A percentile compares a stretch with the other conserved stretches of the same genome.
phyloP scores from a whole-genome alignment of 257 asterid genomes.

The Solanum ossicruentum region DNA sequence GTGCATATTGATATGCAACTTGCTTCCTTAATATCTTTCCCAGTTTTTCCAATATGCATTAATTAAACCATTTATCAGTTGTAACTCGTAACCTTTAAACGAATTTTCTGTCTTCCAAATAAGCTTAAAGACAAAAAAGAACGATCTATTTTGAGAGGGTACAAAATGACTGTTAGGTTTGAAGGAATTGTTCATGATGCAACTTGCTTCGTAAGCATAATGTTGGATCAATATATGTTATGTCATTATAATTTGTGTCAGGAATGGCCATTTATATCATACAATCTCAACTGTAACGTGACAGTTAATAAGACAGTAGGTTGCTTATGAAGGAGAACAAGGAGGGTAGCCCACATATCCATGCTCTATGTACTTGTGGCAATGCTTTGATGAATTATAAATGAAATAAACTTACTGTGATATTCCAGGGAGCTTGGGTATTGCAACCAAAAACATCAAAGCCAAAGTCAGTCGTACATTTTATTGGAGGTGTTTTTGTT shows the following conservation, averaged over 20 bases:
- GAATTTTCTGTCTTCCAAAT: background rate
- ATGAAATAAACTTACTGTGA: background rate
- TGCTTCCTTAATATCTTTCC: background rate
- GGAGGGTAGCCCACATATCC: background rate
- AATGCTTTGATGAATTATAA: background rate
- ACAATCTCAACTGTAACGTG: background rate
- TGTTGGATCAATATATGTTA: background rate
- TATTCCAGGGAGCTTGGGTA: conserved; percentile 85
- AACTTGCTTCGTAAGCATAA: background rate
- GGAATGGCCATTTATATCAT: background rate
- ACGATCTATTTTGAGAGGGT: background rate
- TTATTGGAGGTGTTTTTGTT: conserved; percentile 88
- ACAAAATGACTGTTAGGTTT: background rate
- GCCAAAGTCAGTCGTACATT: conserved; percentile 51
- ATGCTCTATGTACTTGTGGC: background rate
- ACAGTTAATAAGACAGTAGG: background rate
- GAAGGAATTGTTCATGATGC: background rate
- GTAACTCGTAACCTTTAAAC: background rate
- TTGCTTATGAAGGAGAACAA: background rate
- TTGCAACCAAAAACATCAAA: conserved; percentile 52
- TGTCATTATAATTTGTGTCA: background rate
- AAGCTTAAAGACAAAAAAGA: background rate
- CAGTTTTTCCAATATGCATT: background rate
- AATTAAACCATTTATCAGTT: background rate
- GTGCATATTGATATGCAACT: background rate